Conservation (phyloP, 2,329 filamentous ascomycete species). For the Arthrocladium fulminans region DNA sequence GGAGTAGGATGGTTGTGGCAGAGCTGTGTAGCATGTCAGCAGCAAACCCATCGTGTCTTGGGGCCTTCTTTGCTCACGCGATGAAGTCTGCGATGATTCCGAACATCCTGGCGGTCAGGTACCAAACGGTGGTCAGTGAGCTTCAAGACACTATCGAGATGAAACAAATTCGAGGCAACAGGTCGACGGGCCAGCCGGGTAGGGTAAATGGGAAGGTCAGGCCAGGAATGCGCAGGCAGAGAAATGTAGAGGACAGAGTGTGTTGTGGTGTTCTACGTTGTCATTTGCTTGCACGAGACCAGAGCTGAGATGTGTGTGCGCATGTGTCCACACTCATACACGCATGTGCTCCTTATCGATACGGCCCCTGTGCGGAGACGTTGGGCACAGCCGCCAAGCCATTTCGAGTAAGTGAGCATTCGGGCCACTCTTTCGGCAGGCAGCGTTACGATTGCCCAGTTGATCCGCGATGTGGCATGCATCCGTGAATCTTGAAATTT, state of each 20-base stretch:
- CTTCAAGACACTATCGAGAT: not conserved
- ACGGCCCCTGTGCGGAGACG: no score
- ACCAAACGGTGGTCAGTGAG: not conserved
- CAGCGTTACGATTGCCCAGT: not conserved
- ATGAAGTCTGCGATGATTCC: constrained; percentile 67
- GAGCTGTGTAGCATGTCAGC: constrained; percentile 47
- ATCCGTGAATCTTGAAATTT: not conserved
- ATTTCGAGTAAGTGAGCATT: no score
- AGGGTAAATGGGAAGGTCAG: not conserved
- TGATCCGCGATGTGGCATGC: not conserved
- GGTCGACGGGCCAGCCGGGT: not conserved
- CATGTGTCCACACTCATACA: no score
- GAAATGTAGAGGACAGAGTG: constrained; percentile 1
- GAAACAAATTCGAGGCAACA: not conserved
- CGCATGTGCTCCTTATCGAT: constrained; percentile 4
- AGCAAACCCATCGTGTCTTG: not conserved
- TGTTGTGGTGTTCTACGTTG: not conserved
- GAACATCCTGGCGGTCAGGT: constrained; percentile 50
- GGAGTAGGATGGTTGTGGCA: constrained; percentile 81
- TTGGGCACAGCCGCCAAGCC: no score
- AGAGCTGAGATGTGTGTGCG: not conserved
- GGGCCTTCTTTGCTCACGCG: constrained; percentile 52
- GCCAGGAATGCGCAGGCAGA: no score
- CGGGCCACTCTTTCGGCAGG: not conserved
- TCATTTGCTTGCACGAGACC: not conserved